Percentiles rank a stretch among this genome's conserved stretches.
phyloP scores from a whole-genome alignment of 1,139 yeast genomes.

The Saccharomycopsis phalli region DNA sequence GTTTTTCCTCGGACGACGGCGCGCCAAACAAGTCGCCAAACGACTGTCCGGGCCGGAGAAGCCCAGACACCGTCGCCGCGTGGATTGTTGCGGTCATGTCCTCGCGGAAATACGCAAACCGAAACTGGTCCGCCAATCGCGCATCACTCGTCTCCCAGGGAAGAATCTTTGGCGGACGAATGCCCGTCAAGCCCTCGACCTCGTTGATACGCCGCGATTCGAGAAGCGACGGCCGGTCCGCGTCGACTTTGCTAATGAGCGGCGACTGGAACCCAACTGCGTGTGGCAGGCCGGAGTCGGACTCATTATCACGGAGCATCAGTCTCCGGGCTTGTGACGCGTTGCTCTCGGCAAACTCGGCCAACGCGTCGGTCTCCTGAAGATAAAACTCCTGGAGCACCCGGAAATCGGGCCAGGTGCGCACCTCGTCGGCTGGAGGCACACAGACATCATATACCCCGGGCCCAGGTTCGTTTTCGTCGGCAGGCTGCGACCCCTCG shows the following conservation, averaged over 20 bases:
- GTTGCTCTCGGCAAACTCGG: slow-evolving; percentile 5
- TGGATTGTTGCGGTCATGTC: slow-evolving; percentile 85
- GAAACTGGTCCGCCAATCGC: slow-evolving; percentile 33
- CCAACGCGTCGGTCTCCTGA: slow-evolving; percentile 44
- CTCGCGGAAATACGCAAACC: slow-evolving; percentile 90
- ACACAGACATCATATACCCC: slow-evolving; percentile 84
- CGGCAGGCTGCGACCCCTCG: slow-evolving; percentile 16
- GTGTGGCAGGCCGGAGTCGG: not conserved
- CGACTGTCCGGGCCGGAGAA: slow-evolving; percentile 48
- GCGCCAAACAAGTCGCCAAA: slow-evolving; percentile 26
- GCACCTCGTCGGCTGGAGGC: slow-evolving; percentile 33
- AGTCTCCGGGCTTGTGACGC: slow-evolving; percentile 6
- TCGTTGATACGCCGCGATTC: slow-evolving; percentile 13
- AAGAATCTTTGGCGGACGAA: slow-evolving; percentile 65
- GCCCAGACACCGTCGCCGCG: slow-evolving; percentile 79
- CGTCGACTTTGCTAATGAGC: slow-evolving; percentile 17
- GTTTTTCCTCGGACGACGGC: not conserved
- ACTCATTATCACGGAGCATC: not conserved
- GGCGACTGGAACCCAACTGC: slow-evolving; percentile 18
- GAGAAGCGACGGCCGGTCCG: slow-evolving; percentile 8
- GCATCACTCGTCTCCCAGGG: slow-evolving; percentile 50
- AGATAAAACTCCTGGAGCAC: slow-evolving; percentile 67
- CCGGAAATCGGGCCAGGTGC: slow-evolving; percentile 71
- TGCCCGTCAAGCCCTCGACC: slow-evolving; percentile 32
- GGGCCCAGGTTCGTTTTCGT: slow-evolving; percentile 28